Base-by-base conservation (phyloP, 371 early-diverging fungal genomes). In the Rhizopus arrhizus region DNA sequence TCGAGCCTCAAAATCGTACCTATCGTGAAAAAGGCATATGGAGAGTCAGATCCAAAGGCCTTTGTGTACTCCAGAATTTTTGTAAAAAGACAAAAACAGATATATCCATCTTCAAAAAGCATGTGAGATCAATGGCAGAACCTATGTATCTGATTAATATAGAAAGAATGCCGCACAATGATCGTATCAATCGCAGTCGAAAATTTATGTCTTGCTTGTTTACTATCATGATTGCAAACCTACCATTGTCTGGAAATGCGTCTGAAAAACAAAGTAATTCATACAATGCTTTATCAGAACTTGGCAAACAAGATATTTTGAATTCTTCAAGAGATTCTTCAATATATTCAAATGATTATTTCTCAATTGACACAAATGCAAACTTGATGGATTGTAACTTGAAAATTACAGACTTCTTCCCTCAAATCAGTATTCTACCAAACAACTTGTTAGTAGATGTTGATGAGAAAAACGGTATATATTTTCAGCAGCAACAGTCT, bases 11-110 rank as follows among this genome's bases (percentile, higher is more conserved):
- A 15, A 75, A 59, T 56, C 65, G 77, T 43, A 62, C 65, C 40
- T 73, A 77, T 40, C 66, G 66, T 29, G 69, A 67, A 38, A 75
- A 64, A 50, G 70, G 68, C 31, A 56, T 80, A 11, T 80, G 70
- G 53, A 65, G 65, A 11, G 58, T 77, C 22, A 80, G 73, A 0
- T 61, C 58, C n/a, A 80, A 80, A 59, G 80, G 80, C 22, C 65
- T 75, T 8, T 70, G 74, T 57, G 54, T 80, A 12, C 47, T 80
- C 8, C 78, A 75, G 15, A 54, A 58, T 4, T 69, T 69, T 40
- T 63, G 66, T 15, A 15, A 45, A 9, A 56, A 50, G 15, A 61
- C 64, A 3, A 53, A 61, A 41, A 47, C 36, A 1, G 54, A 60
- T 22, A 40, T 60, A n/a, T 49, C 13, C 2, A 38, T 57, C 13